Base-by-base conservation (phyloP, 2,329 filamentous ascomycete genomes). In the Clathrospora elynae region DNA sequence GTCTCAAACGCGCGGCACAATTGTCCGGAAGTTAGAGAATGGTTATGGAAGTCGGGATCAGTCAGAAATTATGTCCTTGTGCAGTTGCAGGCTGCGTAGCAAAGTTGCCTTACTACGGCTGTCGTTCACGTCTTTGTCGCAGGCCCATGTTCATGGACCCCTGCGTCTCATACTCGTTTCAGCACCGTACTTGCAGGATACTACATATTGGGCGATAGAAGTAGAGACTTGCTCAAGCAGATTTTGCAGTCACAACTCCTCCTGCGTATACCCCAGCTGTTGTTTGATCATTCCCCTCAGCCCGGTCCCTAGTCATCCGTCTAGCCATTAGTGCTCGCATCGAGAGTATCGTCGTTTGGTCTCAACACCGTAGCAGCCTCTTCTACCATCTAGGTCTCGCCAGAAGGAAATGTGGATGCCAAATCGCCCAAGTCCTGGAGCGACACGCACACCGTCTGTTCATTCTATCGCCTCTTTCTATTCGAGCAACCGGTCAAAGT, bases 161-260 rank as follows among this genome's bases (percentile, higher is more conserved):
- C 51, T 57, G 37, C 60, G 66, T 67, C 55, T 64, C 64, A 69
- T 50, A 20, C 52, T 33, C 33, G 64, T 68, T 68, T 67, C 64
- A 66, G 55, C 35, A 43, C 35, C 38, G 34, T 22, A 46, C 46
- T 47, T 49, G 35, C 48, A 46, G 38, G 49, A 28, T 20, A 40
- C 32, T 49, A 46, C 42, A 39, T 44, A 41, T 25, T 25, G 13
- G n/a, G 32, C 24, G 13, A 35, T 25, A 28, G 32, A 16, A 37
- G 34, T 17, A 29, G 24, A 23, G 35, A 20, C 6, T 40, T 14
- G 29, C n/a, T n/a, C n/a, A n/a, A n/a, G n/a, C n/a, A n/a, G n/a
- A n/a, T n/a, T n/a, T n/a, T n/a, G n/a, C n/a, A n/a, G n/a, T 24
- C 22, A 7, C 22, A 6, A 24, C 22, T 24, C n/a, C n/a, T n/a